Conservation (phyloP, 1,139 yeast genomes). For the Blastobotrys capitulatus region DNA sequence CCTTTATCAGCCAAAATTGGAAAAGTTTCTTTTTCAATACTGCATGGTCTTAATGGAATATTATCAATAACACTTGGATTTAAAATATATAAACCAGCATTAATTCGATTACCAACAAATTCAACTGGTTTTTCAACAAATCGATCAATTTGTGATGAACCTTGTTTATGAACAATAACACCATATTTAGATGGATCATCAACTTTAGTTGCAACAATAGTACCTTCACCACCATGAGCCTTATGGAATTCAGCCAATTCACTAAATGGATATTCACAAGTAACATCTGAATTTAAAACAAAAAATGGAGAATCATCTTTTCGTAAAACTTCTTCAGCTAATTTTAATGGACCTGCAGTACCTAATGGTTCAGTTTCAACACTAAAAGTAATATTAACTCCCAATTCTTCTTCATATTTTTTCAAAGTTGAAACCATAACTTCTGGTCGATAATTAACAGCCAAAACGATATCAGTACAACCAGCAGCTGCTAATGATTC, state of each 20-base stretch:
- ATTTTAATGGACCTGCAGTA: conserved; percentile 98
- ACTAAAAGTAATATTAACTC: conserved; percentile 92
- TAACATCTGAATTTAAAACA: conserved; percentile 96
- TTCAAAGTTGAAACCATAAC: conserved; percentile 95
- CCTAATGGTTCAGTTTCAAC: conserved; percentile 99
- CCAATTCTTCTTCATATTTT: conserved; percentile 91
- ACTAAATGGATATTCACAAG: conserved; percentile 95
- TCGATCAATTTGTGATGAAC: conserved; percentile 92
- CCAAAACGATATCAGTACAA: conserved; percentile 96
- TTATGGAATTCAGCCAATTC: conserved; percentile 92
- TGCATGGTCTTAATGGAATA: conserved; percentile 96
- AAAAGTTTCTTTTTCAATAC: conserved; percentile 99
- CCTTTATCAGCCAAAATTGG: conserved; percentile 88
- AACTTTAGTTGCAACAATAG: conserved; percentile 98
- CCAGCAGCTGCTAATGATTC: conserved; percentile 98
- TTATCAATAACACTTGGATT: conserved; percentile 96
- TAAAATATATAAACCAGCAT: conserved; percentile 94
- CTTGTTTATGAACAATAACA: conserved; percentile 95
- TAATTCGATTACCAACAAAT: conserved; percentile 90
- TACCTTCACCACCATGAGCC: conserved; percentile 96
- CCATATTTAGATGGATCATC: conserved; percentile 99
- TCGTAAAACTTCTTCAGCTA: conserved; percentile 88
- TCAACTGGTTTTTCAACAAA: conserved; percentile 99
- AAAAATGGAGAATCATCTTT: conserved; percentile 97
- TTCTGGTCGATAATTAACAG: conserved; percentile 99